Base-by-base conservation (phyloP, 176 grass and related monocot species). In the Areca catechu region DNA sequence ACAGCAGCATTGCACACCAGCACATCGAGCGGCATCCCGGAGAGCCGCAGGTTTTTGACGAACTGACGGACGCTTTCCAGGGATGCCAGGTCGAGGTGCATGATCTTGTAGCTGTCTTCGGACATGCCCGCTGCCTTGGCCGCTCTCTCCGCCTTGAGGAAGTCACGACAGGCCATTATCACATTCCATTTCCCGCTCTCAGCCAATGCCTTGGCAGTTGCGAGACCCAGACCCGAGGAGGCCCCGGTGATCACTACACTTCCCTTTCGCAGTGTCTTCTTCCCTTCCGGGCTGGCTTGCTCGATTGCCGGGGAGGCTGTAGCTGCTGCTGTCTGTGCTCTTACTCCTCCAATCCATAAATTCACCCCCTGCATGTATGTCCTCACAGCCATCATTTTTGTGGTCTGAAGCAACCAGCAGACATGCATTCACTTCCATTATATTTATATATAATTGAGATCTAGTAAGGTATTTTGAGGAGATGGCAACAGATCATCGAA, bases 111-210 rank as follows among this genome's bases (percentile, higher is more conserved):
- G 77, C 79, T 92, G 16, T 69, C 93, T 72, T 80, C 80, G 49
- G 69, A 57, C 93, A 98, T 98, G 69, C 93, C 93, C 22, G 78
- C 80, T 24, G 87, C 73, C 77, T 85, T 92, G 22, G 93, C 87
- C 0, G 81, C 83, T 49, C 69, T 77, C 68, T 85, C 74, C 20
- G 83, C 74, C 93, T 98, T 98, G 71, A 98, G 84, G 78, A 88
- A 98, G 66, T 98, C 87, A n/a, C 93, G 93, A 76, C 93, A 98
- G 7, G 70, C 93, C 93, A 98, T 98, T 59, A 98, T 72, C 53
- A 98, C 87, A 58, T 98, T 78, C 87, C 93, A 98, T 66, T 78
- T 88, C 50, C 93, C 93, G 0, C 68, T 83, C 69, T 98, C 93
- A 16, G 87, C 78, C 29, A 98, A 81, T 5, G 87, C 93, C 72